Conservation (phyloP, 148 eudicot species). For the Persicaria maculosa region DNA sequence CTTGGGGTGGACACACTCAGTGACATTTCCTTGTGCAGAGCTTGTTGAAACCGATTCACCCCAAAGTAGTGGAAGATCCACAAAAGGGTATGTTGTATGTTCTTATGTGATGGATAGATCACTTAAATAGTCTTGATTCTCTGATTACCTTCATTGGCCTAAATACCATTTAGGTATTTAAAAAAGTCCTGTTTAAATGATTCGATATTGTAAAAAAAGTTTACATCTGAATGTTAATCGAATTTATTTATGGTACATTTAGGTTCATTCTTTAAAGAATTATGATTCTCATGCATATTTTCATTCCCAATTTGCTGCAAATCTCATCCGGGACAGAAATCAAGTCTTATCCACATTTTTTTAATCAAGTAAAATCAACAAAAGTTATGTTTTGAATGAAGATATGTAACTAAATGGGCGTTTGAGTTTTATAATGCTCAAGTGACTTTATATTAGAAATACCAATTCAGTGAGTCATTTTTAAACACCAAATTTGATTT, state of each 20-base stretch:
- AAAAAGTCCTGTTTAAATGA: background rate
- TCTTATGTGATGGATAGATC: conserved; percentile 1
- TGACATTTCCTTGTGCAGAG: conserved; percentile 20
- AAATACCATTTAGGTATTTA: background rate
- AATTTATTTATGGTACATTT: background rate
- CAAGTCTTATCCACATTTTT: background rate
- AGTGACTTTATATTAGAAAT: background rate
- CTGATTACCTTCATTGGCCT: background rate
- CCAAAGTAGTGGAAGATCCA: conserved; percentile 21
- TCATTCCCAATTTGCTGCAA: background rate
- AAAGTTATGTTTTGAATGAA: background rate
- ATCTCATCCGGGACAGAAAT: background rate
- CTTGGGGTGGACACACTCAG: conserved; percentile 16
- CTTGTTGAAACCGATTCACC: conserved; percentile 26
- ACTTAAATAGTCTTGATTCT: background rate
- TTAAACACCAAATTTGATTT: background rate
- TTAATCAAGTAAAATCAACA: background rate
- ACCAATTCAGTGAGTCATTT: background rate
- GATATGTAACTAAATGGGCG: background rate
- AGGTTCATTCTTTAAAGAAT: background rate
- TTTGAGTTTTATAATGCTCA: background rate
- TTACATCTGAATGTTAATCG: background rate
- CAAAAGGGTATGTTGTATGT: conserved; percentile 24
- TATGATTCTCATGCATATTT: background rate
- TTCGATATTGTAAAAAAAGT: background rate